Evolutionary conservation across 495 filamentous ascomycete species (phyloP).

Genomic region (Bathelium albidoporum): DNA sequence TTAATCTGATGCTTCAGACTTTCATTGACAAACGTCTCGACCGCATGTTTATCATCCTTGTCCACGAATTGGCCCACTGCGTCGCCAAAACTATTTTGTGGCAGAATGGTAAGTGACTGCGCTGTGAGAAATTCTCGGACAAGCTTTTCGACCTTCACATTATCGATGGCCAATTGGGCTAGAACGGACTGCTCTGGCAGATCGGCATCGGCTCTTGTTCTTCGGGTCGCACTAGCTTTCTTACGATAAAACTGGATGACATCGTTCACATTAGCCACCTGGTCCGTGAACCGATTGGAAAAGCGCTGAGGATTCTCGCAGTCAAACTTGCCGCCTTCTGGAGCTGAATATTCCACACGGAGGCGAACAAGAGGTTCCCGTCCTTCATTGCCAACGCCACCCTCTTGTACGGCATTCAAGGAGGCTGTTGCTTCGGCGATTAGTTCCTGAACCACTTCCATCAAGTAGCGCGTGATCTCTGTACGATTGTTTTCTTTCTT

Average conservation of each 20-base stretch:
- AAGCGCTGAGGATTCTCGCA: conserved; percentile 95
- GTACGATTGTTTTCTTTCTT: conserved; percentile 73
- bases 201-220: conserved; percentile 31
- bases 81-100: conserved; percentile 83
- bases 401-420: conserved; percentile 52
- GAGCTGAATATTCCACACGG: conserved; percentile 81
- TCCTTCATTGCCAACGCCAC: conserved; percentile 44
- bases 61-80: conserved; percentile 88
- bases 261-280: conserved; percentile 88
- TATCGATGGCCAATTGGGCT: conserved; percentile 54
- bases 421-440: conserved; percentile 74
- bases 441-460: conserved; percentile 66
- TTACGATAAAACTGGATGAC: conserved; percentile 89
- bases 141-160: conserved; percentile 75
- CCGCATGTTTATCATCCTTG: conserved; percentile 89
- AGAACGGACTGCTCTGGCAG: conserved; percentile 51
- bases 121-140: conserved; percentile 75
- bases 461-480: conserved; percentile 66
- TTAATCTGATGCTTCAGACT: conserved; percentile 67
- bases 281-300: conserved; percentile 81
- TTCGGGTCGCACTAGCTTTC: conserved; percentile 45
- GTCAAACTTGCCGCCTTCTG: conserved; percentile 77
- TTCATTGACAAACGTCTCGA: conserved; percentile 80
- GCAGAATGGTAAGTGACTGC: conserved; percentile 81
- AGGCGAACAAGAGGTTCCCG: conserved; percentile 73